A percentile compares a stretch with the other conserved stretches of the same genome.
Conservation (phyloP, 148 eudicot genomes). For the Amaranthus hypochondriacus region DNA sequence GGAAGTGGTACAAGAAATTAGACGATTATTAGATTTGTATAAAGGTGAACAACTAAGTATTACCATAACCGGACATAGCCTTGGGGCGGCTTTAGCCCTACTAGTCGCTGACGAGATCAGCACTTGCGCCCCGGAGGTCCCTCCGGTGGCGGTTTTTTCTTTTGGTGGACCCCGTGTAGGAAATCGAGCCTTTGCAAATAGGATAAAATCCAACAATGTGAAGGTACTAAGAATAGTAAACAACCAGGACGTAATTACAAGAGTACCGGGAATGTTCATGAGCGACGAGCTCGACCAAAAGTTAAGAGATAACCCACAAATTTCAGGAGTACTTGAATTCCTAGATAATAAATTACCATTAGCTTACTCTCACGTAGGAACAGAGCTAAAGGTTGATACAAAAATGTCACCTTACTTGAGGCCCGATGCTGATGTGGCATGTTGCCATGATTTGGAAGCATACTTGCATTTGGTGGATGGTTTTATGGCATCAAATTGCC, state of each 20-base stretch:
- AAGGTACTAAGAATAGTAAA: constrained; percentile 77
- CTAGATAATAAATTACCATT: constrained; percentile 59
- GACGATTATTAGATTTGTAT: constrained; percentile 42
- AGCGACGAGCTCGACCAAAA: constrained; percentile 59
- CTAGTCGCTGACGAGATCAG: constrained; percentile 72
- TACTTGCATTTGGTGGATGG: constrained; percentile 86
- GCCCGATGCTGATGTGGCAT: constrained; percentile 74
- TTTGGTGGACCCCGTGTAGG: constrained; percentile 93
- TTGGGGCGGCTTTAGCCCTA: constrained; percentile 86
- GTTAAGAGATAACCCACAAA: constrained; percentile 31
- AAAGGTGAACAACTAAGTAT: constrained; percentile 71
- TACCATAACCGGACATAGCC: constrained; percentile 84
- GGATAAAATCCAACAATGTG: constrained; percentile 35
- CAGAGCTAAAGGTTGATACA: constrained; percentile 65
- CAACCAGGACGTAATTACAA: constrained; percentile 72
- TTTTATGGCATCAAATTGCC: constrained; percentile 49
- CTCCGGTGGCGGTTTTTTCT: constrained; percentile 81
- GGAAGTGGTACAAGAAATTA: constrained; percentile 52
- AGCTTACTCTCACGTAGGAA: constrained; percentile 79
- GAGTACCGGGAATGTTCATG: constrained; percentile 79
- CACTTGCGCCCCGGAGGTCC: constrained; percentile 39
- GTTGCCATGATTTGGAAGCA: constrained; percentile 93
- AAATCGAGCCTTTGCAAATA: constrained; percentile 52
- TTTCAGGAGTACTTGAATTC: constrained; percentile 28
- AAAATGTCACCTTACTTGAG: constrained; percentile 71